phyloP scores from a whole-genome alignment of 495 filamentous ascomycete species.

The Penicillium alfredii region DNA sequence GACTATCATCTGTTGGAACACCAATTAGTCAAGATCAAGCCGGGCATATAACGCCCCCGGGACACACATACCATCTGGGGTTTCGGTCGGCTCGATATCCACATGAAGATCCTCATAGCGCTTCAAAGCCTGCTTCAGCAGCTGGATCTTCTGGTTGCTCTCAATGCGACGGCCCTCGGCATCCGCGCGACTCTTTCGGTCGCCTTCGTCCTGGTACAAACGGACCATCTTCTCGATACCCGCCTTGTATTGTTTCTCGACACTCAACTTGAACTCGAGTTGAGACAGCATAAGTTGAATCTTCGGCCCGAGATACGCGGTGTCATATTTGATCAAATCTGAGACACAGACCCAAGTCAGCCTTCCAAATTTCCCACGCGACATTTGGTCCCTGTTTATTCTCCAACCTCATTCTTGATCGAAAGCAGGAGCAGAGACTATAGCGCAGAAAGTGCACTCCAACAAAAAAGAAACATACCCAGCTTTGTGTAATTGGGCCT shows the following conservation, averaged over 20 bases:
- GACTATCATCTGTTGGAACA: slow-evolving; percentile 72
- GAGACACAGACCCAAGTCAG: slow-evolving; percentile 10
- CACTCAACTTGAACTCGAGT: slow-evolving; percentile 96
- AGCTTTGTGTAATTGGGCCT: slow-evolving; percentile 93
- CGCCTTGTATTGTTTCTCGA: slow-evolving; percentile 98
- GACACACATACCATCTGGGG: slow-evolving; percentile 66
- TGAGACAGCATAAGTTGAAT: slow-evolving; percentile 99
- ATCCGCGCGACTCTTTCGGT: slow-evolving; percentile 89
- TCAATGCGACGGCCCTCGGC: slow-evolving; percentile 84
- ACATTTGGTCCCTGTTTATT: too few relatives aligned
- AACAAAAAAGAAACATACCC: slow-evolving; percentile 60
- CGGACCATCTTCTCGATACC: slow-evolving; percentile 99
- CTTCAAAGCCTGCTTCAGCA: slow-evolving; percentile 91
- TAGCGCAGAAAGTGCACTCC: too few relatives aligned
- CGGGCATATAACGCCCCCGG: not conserved
- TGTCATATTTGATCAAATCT: slow-evolving; percentile 99
- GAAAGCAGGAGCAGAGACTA: too few relatives aligned
- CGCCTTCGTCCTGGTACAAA: slow-evolving; percentile 96
- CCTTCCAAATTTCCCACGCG: slow-evolving; percentile 10
- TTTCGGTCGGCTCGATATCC: slow-evolving; percentile 78
- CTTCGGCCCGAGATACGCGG: slow-evolving; percentile 86
- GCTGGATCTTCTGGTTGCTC: slow-evolving; percentile 95
- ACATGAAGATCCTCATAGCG: slow-evolving; percentile 97
- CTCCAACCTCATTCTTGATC: too few relatives aligned
- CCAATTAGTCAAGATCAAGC: slow-evolving; percentile 6